Evolutionary conservation across 331 rosid genomes (phyloP).

Genomic region (Stylosanthes scabra): DNA sequence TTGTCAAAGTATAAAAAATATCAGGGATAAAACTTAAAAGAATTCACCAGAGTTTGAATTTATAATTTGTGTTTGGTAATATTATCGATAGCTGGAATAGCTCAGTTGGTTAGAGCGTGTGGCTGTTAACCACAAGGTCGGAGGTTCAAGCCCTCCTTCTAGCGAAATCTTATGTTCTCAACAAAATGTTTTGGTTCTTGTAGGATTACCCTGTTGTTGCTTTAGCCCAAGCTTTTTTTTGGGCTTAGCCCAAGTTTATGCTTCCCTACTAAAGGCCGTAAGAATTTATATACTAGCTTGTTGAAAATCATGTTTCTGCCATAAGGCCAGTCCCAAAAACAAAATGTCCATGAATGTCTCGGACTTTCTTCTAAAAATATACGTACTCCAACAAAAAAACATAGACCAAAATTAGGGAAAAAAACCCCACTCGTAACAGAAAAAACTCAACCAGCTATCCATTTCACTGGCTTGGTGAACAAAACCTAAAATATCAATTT

Average conservation of each 20-base stretch:
- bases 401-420: too few relatives aligned
- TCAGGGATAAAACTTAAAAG: too few relatives aligned
- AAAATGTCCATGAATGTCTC: too few relatives aligned
- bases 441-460: too few relatives aligned
- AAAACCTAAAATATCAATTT: background rate
- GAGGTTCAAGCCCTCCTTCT: conserved; percentile 95
- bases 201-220: background rate
- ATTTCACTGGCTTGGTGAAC: too few relatives aligned
- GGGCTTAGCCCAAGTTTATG: background rate
- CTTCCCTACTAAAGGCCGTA: background rate
- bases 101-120: conserved; percentile 89
- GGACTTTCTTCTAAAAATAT: too few relatives aligned
- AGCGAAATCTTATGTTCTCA: conserved; percentile 28
- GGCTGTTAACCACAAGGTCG: conserved; percentile 96
- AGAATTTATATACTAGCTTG: background rate
- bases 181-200: too few relatives aligned
- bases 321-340: background rate
- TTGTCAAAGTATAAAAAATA: too few relatives aligned
- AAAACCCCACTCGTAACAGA: too few relatives aligned
- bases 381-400: too few relatives aligned
- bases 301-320: background rate
- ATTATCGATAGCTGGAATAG: conserved; percentile 58
- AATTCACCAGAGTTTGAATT: too few relatives aligned
- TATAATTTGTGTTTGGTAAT: too few relatives aligned
- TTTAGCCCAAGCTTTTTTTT: background rate